phyloP scores from a whole-genome alignment of 352 stramenopile species.

The Phytopythium chamaehyphon region DNA sequence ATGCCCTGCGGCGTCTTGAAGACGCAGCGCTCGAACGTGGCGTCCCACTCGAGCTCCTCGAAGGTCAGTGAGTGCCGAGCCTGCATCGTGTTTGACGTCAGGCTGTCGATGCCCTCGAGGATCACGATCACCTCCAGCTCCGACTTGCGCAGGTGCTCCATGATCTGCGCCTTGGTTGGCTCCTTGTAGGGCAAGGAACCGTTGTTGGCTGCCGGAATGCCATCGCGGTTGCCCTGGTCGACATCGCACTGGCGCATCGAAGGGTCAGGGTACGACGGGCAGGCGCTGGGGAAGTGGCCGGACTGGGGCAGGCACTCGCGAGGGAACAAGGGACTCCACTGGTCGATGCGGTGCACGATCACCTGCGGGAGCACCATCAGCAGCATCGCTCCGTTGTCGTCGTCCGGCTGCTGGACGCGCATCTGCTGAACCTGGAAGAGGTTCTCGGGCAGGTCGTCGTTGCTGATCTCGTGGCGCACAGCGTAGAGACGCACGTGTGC shows the following conservation, averaged over 20 bases:
- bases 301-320: slow-evolving; percentile 60
- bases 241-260: slow-evolving; percentile 70
- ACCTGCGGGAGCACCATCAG: slow-evolving; percentile 81
- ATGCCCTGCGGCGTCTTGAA: slow-evolving; percentile 43
- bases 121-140: slow-evolving; percentile 80
- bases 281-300: slow-evolving; percentile 47
- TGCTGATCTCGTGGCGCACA: slow-evolving; percentile 61
- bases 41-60: slow-evolving; percentile 78
- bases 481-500: slow-evolving; percentile 81
- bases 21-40: slow-evolving; percentile 76
- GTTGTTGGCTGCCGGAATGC: slow-evolving; percentile 12
- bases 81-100: slow-evolving; percentile 87
- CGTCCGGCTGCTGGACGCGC: slow-evolving; percentile 86
- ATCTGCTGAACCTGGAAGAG: slow-evolving; percentile 84
- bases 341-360: slow-evolving; percentile 83
- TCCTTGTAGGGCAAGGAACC: slow-evolving; percentile 35
- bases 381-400: slow-evolving; percentile 75
- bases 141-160: slow-evolving; percentile 56
- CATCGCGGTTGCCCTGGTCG: slow-evolving; percentile 83
- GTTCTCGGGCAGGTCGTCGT: slow-evolving; percentile 43
- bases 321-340: slow-evolving; percentile 79
- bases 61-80: slow-evolving; percentile 78
- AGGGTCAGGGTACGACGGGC: slow-evolving; percentile 62
- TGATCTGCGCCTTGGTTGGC: slow-evolving; percentile 69
- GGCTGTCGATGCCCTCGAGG: slow-evolving; percentile 80